phyloP scores from a whole-genome alignment of 2,329 filamentous ascomycete genomes.

The Trichoderma breve region DNA sequence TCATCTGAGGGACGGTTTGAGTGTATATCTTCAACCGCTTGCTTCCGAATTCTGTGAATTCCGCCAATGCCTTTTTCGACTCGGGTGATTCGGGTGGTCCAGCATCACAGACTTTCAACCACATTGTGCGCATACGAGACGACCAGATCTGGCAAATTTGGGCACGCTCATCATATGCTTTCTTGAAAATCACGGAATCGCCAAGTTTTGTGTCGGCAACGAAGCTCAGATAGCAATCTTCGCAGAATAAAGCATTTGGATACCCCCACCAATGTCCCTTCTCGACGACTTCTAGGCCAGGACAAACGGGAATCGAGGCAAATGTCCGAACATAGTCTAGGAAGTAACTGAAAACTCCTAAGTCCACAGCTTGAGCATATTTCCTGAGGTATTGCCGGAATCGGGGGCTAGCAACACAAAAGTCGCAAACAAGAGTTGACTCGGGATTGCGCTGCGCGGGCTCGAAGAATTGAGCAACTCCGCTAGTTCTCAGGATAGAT shows the following conservation, averaged over 20 bases:
- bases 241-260: slow-evolving; percentile 33
- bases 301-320: slow-evolving; percentile 30
- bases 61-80: slow-evolving; percentile 26
- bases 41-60: slow-evolving; percentile 31
- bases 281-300: slow-evolving; percentile 28
- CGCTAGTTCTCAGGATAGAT: slow-evolving; percentile 30
- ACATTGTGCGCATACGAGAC: slow-evolving; percentile 39
- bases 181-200: slow-evolving; percentile 28
- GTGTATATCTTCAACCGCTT: slow-evolving; percentile 32
- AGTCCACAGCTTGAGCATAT: slow-evolving; percentile 33
- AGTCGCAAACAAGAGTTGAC: slow-evolving; percentile 31
- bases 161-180: slow-evolving; percentile 25
- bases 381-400: slow-evolving; percentile 28
- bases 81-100: slow-evolving; percentile 28
- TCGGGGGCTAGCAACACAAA: slow-evolving; percentile 29
- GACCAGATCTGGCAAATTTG: slow-evolving; percentile 40
- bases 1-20: slow-evolving; percentile 31
- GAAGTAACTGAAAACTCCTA: slow-evolving; percentile 33
- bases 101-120: slow-evolving; percentile 30
- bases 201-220: slow-evolving; percentile 31
- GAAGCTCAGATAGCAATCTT: slow-evolving; percentile 36
- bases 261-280: slow-evolving; percentile 38
- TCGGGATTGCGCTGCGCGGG: slow-evolving; percentile 22
- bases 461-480: slow-evolving; percentile 32
- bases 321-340: slow-evolving; percentile 31